Base-by-base conservation (phyloP, 345 rosid species). In the Arabis hirsuta region DNA sequence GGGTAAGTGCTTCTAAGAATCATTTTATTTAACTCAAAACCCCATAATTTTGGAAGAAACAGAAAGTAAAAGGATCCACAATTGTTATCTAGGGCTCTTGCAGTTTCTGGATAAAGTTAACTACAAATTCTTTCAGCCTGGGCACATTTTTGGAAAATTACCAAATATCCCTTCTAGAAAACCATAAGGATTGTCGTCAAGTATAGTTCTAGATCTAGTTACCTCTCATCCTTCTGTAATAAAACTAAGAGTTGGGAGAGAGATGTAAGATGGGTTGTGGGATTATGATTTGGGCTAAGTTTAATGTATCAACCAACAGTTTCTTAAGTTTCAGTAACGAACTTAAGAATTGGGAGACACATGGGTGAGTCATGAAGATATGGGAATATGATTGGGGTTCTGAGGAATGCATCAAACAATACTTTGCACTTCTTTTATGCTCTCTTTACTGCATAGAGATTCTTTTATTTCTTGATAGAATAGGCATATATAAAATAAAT, bases 1-100 rank as follows among this genome's bases (percentile, higher is more conserved):
- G 84, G 96, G 97, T 94, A 79, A 82, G 98, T 69, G 11, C 66
- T 71, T 68, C 59, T 38, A 55, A 20, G n/a, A 55, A 69, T 19
- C 63, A 55, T 54, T 26, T 45, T 61, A 7, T 62, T 65, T 56
- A 26, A 12, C 66, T 16, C 12, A 14, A n/a, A 29, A 43, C 22
- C 9, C 42, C 5, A 22, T 3, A 51, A 9, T 58, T 32, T 27
- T 48, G 50, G 31, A n/a, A 16, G 41, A 38, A 56, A 56, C n/a
- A 2, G 0, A 20, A 27, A 38, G 13, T 12, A 16, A 14, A 34
- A 14, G 24, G 29, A 43, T 53, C 20, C 29, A 44, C n/a, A 63
- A n/a, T 62, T 22, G 20, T 45, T 34, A 55, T 62, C 19, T 34
- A 11, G 42, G 32, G 14, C 45, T 43, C n/a, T 52, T 71, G 24